Evolutionary conservation across 352 stramenopile genomes (phyloP), one percentile per base, ranked within the genome.

Genomic region (Pythium chondricola): DNA sequence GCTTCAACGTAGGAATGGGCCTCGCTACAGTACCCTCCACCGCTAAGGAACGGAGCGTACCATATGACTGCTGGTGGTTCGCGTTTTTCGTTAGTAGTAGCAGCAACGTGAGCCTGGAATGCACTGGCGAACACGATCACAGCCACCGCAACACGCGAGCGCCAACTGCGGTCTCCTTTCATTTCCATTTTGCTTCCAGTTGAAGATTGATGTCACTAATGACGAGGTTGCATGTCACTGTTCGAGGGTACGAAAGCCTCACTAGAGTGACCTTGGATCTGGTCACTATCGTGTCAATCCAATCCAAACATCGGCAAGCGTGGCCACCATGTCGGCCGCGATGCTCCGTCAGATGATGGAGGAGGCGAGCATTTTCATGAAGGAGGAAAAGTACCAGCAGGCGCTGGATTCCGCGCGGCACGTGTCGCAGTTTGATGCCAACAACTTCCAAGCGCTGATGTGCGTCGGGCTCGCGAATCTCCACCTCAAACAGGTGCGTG

Each of bases 11-110:
- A 96, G 43, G 85, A 85, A 53, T 88, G 87, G 43, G 89, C 89
- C 63, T 97, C 88, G 47, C 75, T 93, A 69, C 83, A 96, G 67
- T 97, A 97, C 17, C 89, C 89, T 27, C 90, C 89, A 32, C 90
- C 90, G 43, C 81, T 95, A 37, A 96, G 79, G 40, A 97, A 96
- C 42, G 89, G 88, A 36, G 86, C 88, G 45, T 88, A 94, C 88
- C 88, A 97, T 2, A 92, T 40, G 39, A 96, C 78, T 25, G 56
- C 65, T 14, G 75, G 71, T 17, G 60, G 45, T 24, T 18, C 14
- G 25, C 29, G 7, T 8, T 33, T 33, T 33, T 13, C 29, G 7
- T 33, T 45, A 21, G 24, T 45, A 1, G 22, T 14, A 7, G 17
- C 6, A n/a, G 11, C 40, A 18, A 36, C 25, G 7, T 7, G 6